Evolutionary conservation across 768 basidiomycete genomes (phyloP).

Genomic region (Sarcodon aspratus): DNA sequence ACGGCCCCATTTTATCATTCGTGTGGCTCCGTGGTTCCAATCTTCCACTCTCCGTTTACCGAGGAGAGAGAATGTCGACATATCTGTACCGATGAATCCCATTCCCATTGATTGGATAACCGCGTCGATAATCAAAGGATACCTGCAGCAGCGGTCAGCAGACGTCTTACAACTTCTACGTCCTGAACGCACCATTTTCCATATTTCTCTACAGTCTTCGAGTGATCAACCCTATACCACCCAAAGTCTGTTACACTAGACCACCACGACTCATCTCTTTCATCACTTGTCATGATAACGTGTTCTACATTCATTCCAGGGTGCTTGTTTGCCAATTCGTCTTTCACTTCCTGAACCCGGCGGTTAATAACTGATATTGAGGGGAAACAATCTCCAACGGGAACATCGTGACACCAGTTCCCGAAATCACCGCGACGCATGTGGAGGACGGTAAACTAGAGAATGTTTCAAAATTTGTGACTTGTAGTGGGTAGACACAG

Average conservation of each 20-base stretch:
- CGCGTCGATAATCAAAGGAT: slow-evolving; percentile 64
- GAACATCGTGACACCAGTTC: slow-evolving; percentile 19
- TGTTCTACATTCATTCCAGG: slow-evolving; percentile 18
- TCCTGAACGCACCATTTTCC: slow-evolving; percentile 21
- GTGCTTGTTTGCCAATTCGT: slow-evolving; percentile 20
- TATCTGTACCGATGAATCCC: slow-evolving; percentile 64
- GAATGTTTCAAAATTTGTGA: not conserved
- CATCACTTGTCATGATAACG: slow-evolving; percentile 33
- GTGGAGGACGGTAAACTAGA: slow-evolving; percentile 24
- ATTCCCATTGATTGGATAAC: slow-evolving; percentile 55
- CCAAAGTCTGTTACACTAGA: slow-evolving; percentile 20
- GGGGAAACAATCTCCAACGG: slow-evolving; percentile 26
- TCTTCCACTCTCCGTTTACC: slow-evolving; percentile 56
- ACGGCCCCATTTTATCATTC: slow-evolving; percentile 48
- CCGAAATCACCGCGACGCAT: slow-evolving; percentile 25
- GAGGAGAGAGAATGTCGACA: slow-evolving; percentile 61
- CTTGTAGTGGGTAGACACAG: not conserved
- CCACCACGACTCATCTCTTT: slow-evolving; percentile 28
- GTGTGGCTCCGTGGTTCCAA: slow-evolving; percentile 46
- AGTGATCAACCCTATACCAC: slow-evolving; percentile 25
- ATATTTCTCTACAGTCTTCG: slow-evolving; percentile 20
- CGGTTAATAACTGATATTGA: slow-evolving; percentile 21
- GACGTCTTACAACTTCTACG: not conserved
- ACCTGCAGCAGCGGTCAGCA: slow-evolving; percentile 27
- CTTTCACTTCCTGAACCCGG: slow-evolving; percentile 25